Evolutionary conservation across 2,329 filamentous ascomycete genomes (phyloP).

Genomic region (Periconia macrospinosa): DNA sequence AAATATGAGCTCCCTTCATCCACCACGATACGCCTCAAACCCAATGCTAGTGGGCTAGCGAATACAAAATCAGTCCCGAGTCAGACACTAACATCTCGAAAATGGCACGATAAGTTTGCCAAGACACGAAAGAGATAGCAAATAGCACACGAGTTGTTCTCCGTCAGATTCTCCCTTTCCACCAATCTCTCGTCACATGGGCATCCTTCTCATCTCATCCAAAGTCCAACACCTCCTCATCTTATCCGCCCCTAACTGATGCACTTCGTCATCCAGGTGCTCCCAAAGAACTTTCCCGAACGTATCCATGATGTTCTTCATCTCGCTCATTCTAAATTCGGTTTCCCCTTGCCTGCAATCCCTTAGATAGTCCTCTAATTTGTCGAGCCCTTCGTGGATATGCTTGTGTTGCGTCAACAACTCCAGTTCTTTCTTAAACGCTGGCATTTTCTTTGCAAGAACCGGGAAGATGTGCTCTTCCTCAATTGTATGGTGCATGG

Average conservation of each 20-base stretch:
- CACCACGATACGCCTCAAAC: constrained; percentile 34
- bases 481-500: constrained; percentile 79
- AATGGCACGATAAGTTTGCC: constrained; percentile 45
- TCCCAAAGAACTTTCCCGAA: constrained; percentile 80
- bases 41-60: constrained; percentile 7
- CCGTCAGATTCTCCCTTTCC: background rate
- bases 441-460: constrained; percentile 76
- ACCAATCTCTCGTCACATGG: constrained; percentile 55
- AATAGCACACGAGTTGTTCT: too few relatives aligned
- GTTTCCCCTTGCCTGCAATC: constrained; percentile 64
- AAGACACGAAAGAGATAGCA: constrained; percentile 30
- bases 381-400: constrained; percentile 77
- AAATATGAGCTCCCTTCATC: constrained; percentile 35
- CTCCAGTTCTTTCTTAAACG: constrained; percentile 68
- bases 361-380: constrained; percentile 66
- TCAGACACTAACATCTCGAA: constrained; percentile 30
- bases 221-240: constrained; percentile 82
- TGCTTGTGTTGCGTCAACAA: constrained; percentile 73
- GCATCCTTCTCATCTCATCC: constrained; percentile 72
- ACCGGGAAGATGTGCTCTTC: constrained; percentile 80
- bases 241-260: constrained; percentile 77
- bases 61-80: constrained; percentile 13
- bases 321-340: constrained; percentile 57
- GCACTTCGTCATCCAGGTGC: constrained; percentile 84
- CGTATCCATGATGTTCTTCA: constrained; percentile 73